phyloP scores from a whole-genome alignment of 2,329 filamentous ascomycete species.

The Colletotrichum magnum region DNA sequence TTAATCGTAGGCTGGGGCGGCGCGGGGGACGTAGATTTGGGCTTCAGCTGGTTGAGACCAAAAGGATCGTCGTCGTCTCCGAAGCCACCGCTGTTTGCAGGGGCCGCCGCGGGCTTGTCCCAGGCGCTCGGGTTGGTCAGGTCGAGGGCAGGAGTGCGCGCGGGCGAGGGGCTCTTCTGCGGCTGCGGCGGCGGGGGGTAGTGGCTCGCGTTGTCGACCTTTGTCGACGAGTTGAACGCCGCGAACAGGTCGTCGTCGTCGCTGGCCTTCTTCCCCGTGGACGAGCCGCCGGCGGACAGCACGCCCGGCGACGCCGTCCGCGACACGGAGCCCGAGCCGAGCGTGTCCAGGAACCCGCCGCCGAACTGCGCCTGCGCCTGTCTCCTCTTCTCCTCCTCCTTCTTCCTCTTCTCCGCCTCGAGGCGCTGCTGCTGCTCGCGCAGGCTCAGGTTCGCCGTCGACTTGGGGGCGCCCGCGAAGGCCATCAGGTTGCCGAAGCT shows the following conservation, averaged over 20 bases:
- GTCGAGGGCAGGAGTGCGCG: slow-evolving; percentile 61
- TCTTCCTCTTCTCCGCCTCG: slow-evolving; percentile 75
- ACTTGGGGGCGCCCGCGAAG: slow-evolving; percentile 67
- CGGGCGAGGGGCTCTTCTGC: slow-evolving; percentile 61
- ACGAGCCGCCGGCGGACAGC: slow-evolving; percentile 41
- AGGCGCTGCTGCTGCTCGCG: slow-evolving; percentile 82
- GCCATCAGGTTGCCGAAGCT: slow-evolving; percentile 85
- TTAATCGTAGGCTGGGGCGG: slow-evolving; percentile 46
- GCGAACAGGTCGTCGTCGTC: slow-evolving; percentile 77
- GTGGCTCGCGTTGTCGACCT: slow-evolving; percentile 76
- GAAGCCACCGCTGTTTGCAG: slow-evolving; percentile 53
- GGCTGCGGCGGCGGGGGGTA: slow-evolving; percentile 69
- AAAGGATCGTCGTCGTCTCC: slow-evolving; percentile 90
- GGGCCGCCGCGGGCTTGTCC: slow-evolving; percentile 52
- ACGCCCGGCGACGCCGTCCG: slow-evolving; percentile 61
- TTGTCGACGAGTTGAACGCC: slow-evolving; percentile 75
- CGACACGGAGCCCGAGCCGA: slow-evolving; percentile 71
- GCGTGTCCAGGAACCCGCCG: slow-evolving; percentile 80
- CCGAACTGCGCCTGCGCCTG: slow-evolving; percentile 85
- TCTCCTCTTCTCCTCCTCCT: slow-evolving; percentile 81
- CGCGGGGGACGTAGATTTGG: slow-evolving; percentile 50
- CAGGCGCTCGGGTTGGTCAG: slow-evolving; percentile 69
- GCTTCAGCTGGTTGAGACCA: slow-evolving; percentile 77
- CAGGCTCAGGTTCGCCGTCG: slow-evolving; percentile 79
- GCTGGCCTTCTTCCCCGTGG: slow-evolving; percentile 50